Evolutionary conservation across 2,329 filamentous ascomycete species (phyloP).

Genomic region (Mycosphaerelloides madeirae): DNA sequence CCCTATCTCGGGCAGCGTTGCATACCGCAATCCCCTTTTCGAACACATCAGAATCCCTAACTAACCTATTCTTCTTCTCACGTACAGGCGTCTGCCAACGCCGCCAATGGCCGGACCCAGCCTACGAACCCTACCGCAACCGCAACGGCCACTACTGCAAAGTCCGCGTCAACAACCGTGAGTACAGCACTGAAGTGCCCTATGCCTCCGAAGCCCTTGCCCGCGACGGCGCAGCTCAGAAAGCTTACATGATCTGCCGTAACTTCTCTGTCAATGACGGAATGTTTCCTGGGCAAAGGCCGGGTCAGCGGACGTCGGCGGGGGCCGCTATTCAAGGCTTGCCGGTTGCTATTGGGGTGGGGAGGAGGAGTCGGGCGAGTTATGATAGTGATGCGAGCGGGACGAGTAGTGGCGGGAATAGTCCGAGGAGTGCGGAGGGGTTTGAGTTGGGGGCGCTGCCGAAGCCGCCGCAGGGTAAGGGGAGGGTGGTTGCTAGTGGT

Average conservation of each 20-base stretch:
- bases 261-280: conserved; percentile 97
- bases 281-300: conserved; percentile 63
- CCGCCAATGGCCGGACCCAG: conserved; percentile 86
- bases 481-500: conserved; percentile 21
- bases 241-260: conserved; percentile 94
- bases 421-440: conserved; percentile 47
- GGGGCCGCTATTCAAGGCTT: conserved; percentile 53
- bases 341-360: conserved; percentile 60
- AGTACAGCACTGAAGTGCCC: conserved; percentile 85
- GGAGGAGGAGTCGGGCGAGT: conserved; percentile 45
- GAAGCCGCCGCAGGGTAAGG: conserved; percentile 4
- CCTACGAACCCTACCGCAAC: conserved; percentile 76
- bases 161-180: conserved; percentile 90
- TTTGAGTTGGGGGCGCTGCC: conserved; percentile 33
- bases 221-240: conserved; percentile 89
- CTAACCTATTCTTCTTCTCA: neutral
- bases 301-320: conserved; percentile 42
- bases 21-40: neutral
- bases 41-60: neutral
- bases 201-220: conserved; percentile 79
- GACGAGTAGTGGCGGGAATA: conserved; percentile 50
- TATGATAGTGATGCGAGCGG: conserved; percentile 42
- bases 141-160: conserved; percentile 77
- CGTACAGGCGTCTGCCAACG: conserved; percentile 80
- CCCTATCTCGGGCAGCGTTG: conserved; percentile 12